Conservation (phyloP, 148 eudicot species). For the Vaccinium myrtillus region DNA sequence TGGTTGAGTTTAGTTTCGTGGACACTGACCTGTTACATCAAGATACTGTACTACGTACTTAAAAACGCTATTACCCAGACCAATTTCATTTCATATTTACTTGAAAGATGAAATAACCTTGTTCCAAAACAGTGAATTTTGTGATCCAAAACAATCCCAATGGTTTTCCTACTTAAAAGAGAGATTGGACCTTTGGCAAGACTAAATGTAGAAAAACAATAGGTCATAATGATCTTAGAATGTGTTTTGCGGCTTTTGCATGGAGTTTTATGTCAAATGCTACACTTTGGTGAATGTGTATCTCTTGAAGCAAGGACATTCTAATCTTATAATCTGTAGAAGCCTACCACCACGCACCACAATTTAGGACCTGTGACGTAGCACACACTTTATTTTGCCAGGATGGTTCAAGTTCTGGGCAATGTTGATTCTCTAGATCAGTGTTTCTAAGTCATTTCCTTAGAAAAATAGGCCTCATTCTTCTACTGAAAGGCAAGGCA, state of each 20-base stretch:
- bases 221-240: neutral
- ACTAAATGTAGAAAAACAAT: neutral
- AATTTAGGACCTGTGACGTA: neutral
- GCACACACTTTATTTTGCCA: neutral
- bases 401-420: neutral
- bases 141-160: neutral
- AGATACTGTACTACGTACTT: too few relatives aligned
- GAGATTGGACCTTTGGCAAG: neutral
- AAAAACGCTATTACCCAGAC: neutral
- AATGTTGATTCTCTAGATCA: neutral
- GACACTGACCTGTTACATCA: neutral
- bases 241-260: neutral
- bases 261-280: neutral
- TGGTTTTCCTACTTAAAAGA: neutral
- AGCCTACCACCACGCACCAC: neutral
- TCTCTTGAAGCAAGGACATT: neutral
- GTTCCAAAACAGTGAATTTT: neutral
- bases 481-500: neutral
- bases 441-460: neutral
- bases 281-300: neutral
- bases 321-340: neutral
- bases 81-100: neutral
- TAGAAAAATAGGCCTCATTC: neutral
- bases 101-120: neutral
- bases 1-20: neutral